Evolutionary conservation across 2,329 filamentous ascomycete genomes (phyloP).

Genomic region (Karstenula rhodostoma): DNA sequence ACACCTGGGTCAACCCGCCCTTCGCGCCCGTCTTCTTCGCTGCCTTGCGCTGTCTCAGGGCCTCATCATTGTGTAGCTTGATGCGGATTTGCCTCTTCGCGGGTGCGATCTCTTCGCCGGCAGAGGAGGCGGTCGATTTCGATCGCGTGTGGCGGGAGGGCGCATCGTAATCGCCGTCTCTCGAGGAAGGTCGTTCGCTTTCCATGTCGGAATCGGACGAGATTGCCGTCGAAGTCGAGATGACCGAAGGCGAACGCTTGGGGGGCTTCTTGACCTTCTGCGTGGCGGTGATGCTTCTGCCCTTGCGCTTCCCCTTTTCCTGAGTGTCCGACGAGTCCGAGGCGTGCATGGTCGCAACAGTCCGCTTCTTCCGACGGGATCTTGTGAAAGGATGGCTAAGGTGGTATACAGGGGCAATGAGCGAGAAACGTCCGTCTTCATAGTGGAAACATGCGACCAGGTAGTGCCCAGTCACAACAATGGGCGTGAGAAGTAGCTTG

Average conservation of each 20-base stretch:
- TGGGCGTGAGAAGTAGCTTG: constrained; percentile 77
- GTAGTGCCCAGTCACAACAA: constrained; percentile 83
- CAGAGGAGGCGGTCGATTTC: constrained; percentile 60
- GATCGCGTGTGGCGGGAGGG: constrained; percentile 68
- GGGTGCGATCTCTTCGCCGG: constrained; percentile 71
- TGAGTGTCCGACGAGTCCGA: constrained; percentile 32
- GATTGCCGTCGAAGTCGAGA: constrained; percentile 68
- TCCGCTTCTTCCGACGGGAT: constrained; percentile 45
- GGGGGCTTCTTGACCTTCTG: constrained; percentile 40
- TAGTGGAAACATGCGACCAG: constrained; percentile 85
- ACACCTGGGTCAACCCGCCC: constrained; percentile 40
- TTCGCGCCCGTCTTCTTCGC: constrained; percentile 66
- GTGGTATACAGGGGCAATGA: constrained; percentile 75
- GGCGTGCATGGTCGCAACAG: constrained; percentile 32
- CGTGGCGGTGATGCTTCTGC: constrained; percentile 37
- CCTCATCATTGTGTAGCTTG: constrained; percentile 84
- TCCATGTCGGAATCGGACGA: constrained; percentile 74
- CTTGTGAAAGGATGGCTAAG: constrained; percentile 61
- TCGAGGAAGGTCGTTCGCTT: constrained; percentile 45
- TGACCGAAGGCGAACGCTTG: constrained; percentile 52
- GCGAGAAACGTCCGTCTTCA: constrained; percentile 78
- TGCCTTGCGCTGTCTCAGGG: constrained; percentile 75
- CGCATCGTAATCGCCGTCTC: constrained; percentile 47
- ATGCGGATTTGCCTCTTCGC: constrained; percentile 86
- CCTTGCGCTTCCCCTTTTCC: constrained; percentile 42